These are phyloP conservation scores for Uromyces viciae-fabae DNA, from an alignment of 1,284 basidiomycete species.

Conservation along the genomic window DNA sequence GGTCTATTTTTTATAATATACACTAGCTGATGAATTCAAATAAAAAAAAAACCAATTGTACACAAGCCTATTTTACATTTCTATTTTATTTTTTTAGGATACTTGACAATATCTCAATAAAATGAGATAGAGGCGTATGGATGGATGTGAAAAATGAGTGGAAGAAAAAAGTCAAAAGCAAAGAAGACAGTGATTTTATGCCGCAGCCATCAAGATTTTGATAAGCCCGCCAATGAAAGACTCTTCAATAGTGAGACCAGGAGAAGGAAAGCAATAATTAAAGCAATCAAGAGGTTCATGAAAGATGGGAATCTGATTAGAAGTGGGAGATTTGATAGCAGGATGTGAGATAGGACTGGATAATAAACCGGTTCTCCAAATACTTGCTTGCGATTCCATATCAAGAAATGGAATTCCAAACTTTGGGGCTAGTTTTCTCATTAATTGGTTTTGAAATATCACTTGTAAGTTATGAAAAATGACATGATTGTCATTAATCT, in stretches of 20 bases:
- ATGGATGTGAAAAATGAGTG: no score
- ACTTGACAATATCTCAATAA: no score
- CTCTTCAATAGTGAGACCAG: slow-evolving; percentile 50
- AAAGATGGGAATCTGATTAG: no score
- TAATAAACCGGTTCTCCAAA: slow-evolving; percentile 51
- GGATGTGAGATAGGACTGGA: slow-evolving; percentile 2
- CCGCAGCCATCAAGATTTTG: slow-evolving; percentile 34
- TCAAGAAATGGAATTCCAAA: slow-evolving; percentile 52
- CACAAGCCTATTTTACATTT: no score
- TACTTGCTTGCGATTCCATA: slow-evolving; percentile 49
- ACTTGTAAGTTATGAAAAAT: slow-evolving; percentile 51
- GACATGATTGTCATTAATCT: slow-evolving; percentile 14
- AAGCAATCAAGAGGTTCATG: slow-evolving; percentile 47
- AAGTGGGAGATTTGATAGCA: background rate
- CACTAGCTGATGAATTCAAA: no score
- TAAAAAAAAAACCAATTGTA: no score
- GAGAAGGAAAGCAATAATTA: slow-evolving; percentile 51
- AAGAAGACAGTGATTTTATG: no score
- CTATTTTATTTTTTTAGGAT: no score
- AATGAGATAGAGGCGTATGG: no score
- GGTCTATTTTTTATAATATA: no score
- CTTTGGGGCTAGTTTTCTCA: slow-evolving; percentile 46
- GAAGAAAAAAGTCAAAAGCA: no score
- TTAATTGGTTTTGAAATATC: slow-evolving; percentile 50
- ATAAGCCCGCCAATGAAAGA: slow-evolving; percentile 50